A percentile compares a stretch with the other conserved stretches of the same genome.
Conservation (phyloP, 371 early-diverging fungal genomes). For the Enterospora canceri region DNA sequence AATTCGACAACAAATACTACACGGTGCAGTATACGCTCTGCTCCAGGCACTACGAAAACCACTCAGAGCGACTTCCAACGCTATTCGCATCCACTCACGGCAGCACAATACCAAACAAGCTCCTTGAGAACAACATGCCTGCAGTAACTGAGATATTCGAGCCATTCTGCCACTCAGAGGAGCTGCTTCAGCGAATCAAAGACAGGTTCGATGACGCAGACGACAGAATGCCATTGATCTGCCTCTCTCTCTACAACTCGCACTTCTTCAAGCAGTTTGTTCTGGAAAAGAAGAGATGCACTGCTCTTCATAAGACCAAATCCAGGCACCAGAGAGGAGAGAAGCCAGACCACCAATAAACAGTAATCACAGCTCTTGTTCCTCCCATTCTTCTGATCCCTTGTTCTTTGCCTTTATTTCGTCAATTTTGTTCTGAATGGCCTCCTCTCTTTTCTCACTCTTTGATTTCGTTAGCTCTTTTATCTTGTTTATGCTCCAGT, state of each 20-base stretch:
- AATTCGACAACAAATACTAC: slow-evolving; percentile 13
- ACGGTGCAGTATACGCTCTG: slow-evolving; percentile 47
- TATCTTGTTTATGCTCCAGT: slow-evolving; percentile 27
- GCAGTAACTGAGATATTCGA: slow-evolving; percentile 38
- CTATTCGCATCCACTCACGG: slow-evolving; percentile 22
- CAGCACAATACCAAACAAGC: slow-evolving; percentile 18
- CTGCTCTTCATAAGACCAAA: no score
- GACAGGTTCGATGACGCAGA: slow-evolving; percentile 1
- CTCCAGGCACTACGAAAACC: slow-evolving; percentile 36
- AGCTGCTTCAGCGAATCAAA: slow-evolving; percentile 1
- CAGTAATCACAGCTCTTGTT: slow-evolving; percentile 9
- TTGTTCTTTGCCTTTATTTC: slow-evolving; percentile 2
- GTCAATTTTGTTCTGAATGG: background rate
- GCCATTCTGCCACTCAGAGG: slow-evolving; percentile 11
- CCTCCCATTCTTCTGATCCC: slow-evolving; percentile 19
- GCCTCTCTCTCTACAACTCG: slow-evolving; percentile 8
- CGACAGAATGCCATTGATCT: slow-evolving; percentile 19
- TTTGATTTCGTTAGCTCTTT: slow-evolving; percentile 25
- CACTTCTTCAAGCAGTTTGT: background rate
- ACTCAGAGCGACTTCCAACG: slow-evolving; percentile 30
- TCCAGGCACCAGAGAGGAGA: background rate
- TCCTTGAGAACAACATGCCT: slow-evolving; percentile 28
- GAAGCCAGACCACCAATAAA: background rate
- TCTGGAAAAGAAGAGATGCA: background rate
- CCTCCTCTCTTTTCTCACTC: slow-evolving; percentile 1